Evolutionary conservation across 805 yeast species (phyloP).

Genomic region (Zygosaccharomyces pseudorouxii): DNA sequence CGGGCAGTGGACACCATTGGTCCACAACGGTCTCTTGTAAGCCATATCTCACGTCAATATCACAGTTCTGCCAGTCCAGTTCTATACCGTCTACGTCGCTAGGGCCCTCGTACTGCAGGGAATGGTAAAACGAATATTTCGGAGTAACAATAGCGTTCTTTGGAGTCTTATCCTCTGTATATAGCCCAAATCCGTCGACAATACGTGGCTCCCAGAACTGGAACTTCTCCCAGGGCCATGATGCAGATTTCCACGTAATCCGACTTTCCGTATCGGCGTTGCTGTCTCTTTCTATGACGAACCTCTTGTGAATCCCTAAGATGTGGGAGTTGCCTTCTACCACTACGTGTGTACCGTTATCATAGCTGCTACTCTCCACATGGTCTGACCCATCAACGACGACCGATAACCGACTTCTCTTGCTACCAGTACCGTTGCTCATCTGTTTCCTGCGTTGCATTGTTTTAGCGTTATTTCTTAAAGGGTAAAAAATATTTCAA

Average conservation of each 20-base stretch:
- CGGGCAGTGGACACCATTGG: conserved; percentile 18
- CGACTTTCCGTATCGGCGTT: neutral
- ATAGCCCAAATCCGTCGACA: conserved; percentile 20
- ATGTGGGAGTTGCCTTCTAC: conserved; percentile 13
- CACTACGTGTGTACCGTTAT: conserved; percentile 18
- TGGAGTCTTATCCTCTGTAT: conserved; percentile 6
- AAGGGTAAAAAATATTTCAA: conserved; percentile 8
- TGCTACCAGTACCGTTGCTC: neutral
- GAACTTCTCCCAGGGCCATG: conserved; percentile 2
- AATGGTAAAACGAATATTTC: conserved; percentile 15
- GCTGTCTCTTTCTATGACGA: conserved; percentile 2
- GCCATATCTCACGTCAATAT: conserved; percentile 6
- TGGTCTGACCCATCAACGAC: conserved; percentile 17
- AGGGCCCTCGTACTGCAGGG: conserved; percentile 8
- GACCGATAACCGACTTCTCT: conserved; percentile 20
- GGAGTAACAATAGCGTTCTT: conserved; percentile 12
- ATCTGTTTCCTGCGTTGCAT: neutral
- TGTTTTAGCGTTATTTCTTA: conserved; percentile 1
- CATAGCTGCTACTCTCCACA: conserved; percentile 9
- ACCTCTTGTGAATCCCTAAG: conserved; percentile 20
- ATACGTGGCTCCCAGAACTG: conserved; percentile 3
- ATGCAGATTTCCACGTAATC: conserved; percentile 16
- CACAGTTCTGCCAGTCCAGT: conserved; percentile 10
- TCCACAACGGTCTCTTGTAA: conserved; percentile 12
- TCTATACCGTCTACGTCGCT: neutral